Evolutionary conservation across 441 rosid genomes (phyloP), one percentile per base, ranked within the genome.

Genomic region (Pelargonium australe): DNA sequence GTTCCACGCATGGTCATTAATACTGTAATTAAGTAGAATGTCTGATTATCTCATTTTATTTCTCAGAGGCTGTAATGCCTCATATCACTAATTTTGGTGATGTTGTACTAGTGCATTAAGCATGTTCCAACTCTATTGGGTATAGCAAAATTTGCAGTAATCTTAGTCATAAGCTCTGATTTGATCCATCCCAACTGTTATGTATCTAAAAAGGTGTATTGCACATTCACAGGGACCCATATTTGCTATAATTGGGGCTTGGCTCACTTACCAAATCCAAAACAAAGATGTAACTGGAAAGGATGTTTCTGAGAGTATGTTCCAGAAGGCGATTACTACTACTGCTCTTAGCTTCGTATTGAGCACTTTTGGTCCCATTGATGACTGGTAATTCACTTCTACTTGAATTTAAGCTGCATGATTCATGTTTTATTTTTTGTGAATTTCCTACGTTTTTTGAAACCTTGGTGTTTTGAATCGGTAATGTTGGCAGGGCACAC

Each of bases 231-330:
- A 55, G 97, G 96, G 91, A 66, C 95, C 97, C 17, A 76, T 84
- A 66, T 92, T 89, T 72, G 88, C 89, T 5, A 66, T 91, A 68
- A 87, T 91, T 66, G 96, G 97, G 72, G 94, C 97, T 31, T 89
- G 97, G 94, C 87, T 89, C 6, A 82, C 87, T 2, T 85, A 84
- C 72, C 92, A 89, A 67, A 31, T 44, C 62, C 96, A 86, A 73
- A 85, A 84, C 84, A 87, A 82, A 70, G 88, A 77, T 69, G 77
- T 78, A 64, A 74, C 76, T 34, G 66, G 77, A 51, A 84, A 78
- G 66, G 85, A 83, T 51, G 80, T 74, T 58, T 73, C 79, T 0
- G 91, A 89, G 8, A 85, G 79, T 25, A 55, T 86, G 88, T 85
- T 81, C 78, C 89, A 81, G 73, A 89, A 89, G 77, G 96, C 97